Evolutionary conservation across 495 filamentous ascomycete species (phyloP).

Genomic region (Podospora appendiculata): DNA sequence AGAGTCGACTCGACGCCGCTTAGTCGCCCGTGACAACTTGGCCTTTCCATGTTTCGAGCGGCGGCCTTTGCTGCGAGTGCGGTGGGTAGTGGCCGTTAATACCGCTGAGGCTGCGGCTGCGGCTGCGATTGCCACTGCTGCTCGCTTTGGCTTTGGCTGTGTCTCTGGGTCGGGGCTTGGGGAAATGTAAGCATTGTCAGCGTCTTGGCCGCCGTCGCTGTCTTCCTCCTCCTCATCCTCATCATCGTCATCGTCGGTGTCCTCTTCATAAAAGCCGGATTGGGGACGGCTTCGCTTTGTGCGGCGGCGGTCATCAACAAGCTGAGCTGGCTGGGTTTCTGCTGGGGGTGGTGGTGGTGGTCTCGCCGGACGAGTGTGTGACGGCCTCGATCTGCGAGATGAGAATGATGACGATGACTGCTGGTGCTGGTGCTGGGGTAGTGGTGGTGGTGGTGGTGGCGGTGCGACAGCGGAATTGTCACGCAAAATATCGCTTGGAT

Average conservation of each 20-base stretch:
- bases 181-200: background rate
- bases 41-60: background rate
- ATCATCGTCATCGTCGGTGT: background rate
- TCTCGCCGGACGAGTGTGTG: slow-evolving; percentile 5
- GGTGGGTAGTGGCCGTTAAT: too few relatives aligned
- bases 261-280: slow-evolving; percentile 20
- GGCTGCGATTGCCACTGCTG: too few relatives aligned
- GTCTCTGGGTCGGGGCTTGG: background rate
- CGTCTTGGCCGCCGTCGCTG: background rate
- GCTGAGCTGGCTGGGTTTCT: background rate
- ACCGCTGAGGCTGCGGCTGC: too few relatives aligned
- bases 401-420: background rate
- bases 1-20: background rate
- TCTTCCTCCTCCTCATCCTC: slow-evolving; percentile 7
- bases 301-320: background rate
- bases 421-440: background rate
- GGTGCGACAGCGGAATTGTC: background rate
- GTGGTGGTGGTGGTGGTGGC: too few relatives aligned
- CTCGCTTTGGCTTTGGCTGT: too few relatives aligned
- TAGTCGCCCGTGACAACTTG: background rate
- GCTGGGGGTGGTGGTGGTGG: background rate
- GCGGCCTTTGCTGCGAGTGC: background rate
- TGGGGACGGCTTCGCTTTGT: slow-evolving; percentile 15
- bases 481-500: background rate
- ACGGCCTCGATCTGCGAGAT: background rate